A percentile compares a stretch with the other conserved stretches of the same genome.
Conservation (phyloP, 768 basidiomycete genomes). For the Phanerochaete sordida region DNA sequence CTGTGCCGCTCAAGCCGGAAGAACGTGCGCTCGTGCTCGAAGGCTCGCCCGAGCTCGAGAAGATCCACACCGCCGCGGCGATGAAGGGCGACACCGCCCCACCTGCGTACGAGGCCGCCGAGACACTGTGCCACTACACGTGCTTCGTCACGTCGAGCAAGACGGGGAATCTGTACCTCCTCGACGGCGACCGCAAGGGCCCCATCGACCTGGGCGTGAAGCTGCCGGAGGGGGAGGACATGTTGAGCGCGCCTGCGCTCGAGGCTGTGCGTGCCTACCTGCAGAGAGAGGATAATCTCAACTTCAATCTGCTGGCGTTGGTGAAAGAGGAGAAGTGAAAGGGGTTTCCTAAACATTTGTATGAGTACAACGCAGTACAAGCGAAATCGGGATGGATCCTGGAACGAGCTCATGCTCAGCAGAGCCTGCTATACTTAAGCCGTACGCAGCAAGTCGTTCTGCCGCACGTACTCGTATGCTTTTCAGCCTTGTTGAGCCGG, state of each 20-base stretch:
- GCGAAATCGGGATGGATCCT: neutral
- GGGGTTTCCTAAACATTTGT: neutral
- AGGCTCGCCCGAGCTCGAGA: conserved; percentile 5
- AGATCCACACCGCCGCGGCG: conserved; percentile 8
- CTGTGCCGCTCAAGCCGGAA: neutral
- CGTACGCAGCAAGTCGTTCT: too few species aligned
- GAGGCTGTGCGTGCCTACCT: neutral
- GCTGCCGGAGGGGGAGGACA: conserved; percentile 7
- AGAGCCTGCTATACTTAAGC: too few species aligned
- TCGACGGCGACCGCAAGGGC: conserved; percentile 9
- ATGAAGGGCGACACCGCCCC: conserved; percentile 7
- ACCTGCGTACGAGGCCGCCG: conserved; percentile 3
- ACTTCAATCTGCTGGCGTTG: conserved; percentile 3
- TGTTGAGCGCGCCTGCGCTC: conserved; percentile 5
- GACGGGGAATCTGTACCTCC: conserved; percentile 6
- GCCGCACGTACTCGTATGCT: too few species aligned
- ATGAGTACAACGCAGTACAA: neutral
- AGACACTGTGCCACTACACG: conserved; percentile 6
- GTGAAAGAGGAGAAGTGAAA: neutral
- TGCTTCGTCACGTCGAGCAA: conserved; percentile 7
- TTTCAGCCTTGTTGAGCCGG: too few species aligned
- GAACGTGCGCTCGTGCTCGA: conserved; percentile 9
- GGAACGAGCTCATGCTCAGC: too few species aligned
- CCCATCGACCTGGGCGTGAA: conserved; percentile 4
- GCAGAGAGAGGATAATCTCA: conserved; percentile 1